A percentile compares a stretch with the other conserved stretches of the same genome.
These are phyloP conservation scores for Eucalyptus lansdowneana DNA, from an alignment of 345 rosid species.

Conservation along the genomic window DNA sequence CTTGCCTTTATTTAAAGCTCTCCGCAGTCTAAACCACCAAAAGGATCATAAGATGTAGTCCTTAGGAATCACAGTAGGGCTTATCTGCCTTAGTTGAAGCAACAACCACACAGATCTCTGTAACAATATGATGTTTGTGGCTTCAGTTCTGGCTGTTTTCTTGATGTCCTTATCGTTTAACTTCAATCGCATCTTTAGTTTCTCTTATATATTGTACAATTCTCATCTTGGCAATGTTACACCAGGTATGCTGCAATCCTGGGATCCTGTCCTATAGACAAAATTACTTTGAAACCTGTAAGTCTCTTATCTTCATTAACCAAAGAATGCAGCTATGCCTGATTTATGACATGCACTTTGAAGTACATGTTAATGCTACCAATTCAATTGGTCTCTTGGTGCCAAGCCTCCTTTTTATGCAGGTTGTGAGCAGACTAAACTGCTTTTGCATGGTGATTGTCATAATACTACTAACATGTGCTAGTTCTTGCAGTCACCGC, in stretches of 20 bases:
- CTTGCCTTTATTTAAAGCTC: background rate
- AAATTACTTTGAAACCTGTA: too few species aligned
- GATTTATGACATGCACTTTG: too few species aligned
- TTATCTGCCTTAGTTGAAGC: background rate
- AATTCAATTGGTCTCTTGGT: background rate
- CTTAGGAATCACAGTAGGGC: background rate
- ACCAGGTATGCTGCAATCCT: too few species aligned
- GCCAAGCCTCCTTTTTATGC: background rate
- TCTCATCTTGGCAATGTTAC: too few species aligned
- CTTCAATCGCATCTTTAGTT: too few species aligned
- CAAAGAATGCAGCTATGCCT: too few species aligned
- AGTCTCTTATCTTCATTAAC: too few species aligned
- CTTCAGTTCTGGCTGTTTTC: background rate
- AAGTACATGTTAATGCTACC: background rate
- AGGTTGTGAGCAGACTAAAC: background rate
- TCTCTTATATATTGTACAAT: too few species aligned
- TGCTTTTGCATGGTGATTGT: background rate
- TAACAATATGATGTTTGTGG: background rate
- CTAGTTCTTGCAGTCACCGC: constrained; percentile 40
- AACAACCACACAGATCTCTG: background rate
- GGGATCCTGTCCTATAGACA: too few species aligned
- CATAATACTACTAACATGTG: background rate
- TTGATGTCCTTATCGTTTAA: background rate
- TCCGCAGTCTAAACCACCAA: background rate
- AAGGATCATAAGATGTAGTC: background rate